Evolutionary conservation across 192 early-diverging fungal genomes (phyloP).

Genomic region (Mortierella alpina): DNA sequence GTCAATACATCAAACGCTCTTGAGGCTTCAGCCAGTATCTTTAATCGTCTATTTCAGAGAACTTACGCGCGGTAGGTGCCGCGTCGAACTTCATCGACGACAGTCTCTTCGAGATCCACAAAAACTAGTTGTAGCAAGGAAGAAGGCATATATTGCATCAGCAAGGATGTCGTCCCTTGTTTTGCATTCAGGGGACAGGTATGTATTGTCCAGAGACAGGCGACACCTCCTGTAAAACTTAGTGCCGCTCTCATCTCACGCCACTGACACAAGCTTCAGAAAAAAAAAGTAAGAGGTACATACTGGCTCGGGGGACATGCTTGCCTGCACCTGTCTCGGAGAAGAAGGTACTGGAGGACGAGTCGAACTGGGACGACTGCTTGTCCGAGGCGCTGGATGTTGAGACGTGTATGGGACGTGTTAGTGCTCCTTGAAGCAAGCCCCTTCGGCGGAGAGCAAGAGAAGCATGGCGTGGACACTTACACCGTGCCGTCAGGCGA

Average conservation of each 20-base stretch:
- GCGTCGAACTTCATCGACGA: conserved; percentile 98
- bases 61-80: conserved; percentile 92
- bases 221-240: too few relatives aligned
- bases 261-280: neutral
- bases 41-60: too few relatives aligned
- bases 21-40: neutral
- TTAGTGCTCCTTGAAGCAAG: neutral
- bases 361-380: conserved; percentile 79
- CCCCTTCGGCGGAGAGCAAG: neutral
- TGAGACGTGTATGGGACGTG: neutral
- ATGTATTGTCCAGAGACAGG: too few relatives aligned
- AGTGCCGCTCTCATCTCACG: conserved; percentile 2
- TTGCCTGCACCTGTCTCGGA: conserved; percentile 98
- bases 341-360: conserved; percentile 99
- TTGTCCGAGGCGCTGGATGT: conserved; percentile 69
- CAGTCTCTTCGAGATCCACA: conserved; percentile 96
- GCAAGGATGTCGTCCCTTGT: too few relatives aligned
- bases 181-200: too few relatives aligned
- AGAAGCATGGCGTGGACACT: neutral
- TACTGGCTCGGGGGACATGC: conserved; percentile 94
- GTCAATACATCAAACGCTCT: neutral
- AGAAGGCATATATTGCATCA: neutral
- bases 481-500: conserved; percentile 91
- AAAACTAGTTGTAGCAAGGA: conserved; percentile 69
- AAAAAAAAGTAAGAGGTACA: conserved; percentile 16